These are phyloP conservation scores for Furcasterigmium sp. DNA, from an alignment of 2,329 filamentous ascomycete genomes.

Conservation along the genomic window DNA sequence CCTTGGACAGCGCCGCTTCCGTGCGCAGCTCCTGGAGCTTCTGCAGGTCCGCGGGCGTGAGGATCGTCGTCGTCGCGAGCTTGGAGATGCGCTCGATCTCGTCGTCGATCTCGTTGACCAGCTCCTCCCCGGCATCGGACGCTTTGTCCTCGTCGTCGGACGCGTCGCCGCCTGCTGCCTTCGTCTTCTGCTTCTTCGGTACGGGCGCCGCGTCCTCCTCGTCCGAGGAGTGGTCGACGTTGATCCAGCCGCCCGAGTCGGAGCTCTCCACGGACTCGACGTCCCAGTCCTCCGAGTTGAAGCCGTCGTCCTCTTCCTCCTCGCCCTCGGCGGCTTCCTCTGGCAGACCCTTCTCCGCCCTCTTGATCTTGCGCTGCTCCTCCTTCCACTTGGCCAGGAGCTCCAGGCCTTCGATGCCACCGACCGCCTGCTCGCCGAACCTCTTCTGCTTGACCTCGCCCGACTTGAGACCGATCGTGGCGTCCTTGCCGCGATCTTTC, in stretches of 20 bases:
- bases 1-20: constrained; percentile 64
- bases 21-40: constrained; percentile 87
- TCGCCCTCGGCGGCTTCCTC: constrained; percentile 57
- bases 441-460: constrained; percentile 72
- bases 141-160: constrained; percentile 12
- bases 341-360: constrained; percentile 61
- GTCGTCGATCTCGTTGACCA: constrained; percentile 35
- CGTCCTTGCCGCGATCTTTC: constrained; percentile 86
- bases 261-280: constrained; percentile 54
- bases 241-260: constrained; percentile 87
- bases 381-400: constrained; percentile 91
- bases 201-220: constrained; percentile 66
- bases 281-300: constrained; percentile 55
- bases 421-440: constrained; percentile 76
- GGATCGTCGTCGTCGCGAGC: constrained; percentile 86
- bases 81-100: constrained; percentile 54
- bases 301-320: constrained; percentile 55
- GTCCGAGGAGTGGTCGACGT: constrained; percentile 79
- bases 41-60: constrained; percentile 92
- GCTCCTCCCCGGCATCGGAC: constrained; percentile 30
- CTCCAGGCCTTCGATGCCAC: constrained; percentile 87
- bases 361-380: constrained; percentile 73
- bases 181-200: constrained; percentile 36
- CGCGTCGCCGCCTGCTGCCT: constrained; percentile 6
- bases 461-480: constrained; percentile 72